Percentiles rank a stretch among this genome's conserved stretches.
phyloP scores from a whole-genome alignment of 768 basidiomycete genomes.

The Termitomyces sp. region DNA sequence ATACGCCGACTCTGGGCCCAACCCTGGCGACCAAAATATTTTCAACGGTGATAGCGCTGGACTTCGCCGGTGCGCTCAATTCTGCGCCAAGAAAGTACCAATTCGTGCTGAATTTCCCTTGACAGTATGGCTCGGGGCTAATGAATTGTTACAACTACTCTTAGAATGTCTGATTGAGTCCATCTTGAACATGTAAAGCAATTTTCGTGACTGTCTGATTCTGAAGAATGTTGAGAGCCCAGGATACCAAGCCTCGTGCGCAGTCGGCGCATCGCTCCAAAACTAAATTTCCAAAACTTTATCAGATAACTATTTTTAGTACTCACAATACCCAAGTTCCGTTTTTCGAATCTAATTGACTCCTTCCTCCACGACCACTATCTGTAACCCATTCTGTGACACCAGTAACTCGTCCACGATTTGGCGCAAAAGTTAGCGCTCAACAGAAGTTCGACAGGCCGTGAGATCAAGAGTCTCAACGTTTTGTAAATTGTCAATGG shows the following conservation, averaged over 20 bases:
- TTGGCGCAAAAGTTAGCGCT: background rate
- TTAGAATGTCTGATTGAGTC: background rate
- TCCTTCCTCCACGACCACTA: background rate
- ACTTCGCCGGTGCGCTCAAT: constrained; percentile 26
- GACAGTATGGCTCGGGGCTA: constrained; percentile 7
- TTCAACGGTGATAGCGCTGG: constrained; percentile 49
- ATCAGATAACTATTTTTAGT: background rate
- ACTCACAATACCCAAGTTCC: background rate
- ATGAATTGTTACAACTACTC: background rate
- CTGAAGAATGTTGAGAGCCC: background rate
- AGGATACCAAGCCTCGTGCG: background rate
- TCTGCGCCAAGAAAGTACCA: background rate
- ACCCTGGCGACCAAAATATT: constrained; percentile 51
- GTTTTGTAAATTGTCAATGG: constrained; percentile 38
- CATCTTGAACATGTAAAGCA: background rate
- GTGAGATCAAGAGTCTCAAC: background rate
- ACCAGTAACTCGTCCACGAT: too few species aligned
- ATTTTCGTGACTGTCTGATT: background rate
- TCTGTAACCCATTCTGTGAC: background rate
- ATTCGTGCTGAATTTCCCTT: background rate
- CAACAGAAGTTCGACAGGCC: background rate
- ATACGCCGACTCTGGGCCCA: constrained; percentile 46
- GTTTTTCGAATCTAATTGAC: background rate
- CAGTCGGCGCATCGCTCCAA: background rate
- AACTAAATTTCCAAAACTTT: background rate